Evolutionary conservation across 164 flowering plant genomes (phyloP), one percentile per base, ranked within the genome.

Genomic region (Amborella trichopoda): DNA sequence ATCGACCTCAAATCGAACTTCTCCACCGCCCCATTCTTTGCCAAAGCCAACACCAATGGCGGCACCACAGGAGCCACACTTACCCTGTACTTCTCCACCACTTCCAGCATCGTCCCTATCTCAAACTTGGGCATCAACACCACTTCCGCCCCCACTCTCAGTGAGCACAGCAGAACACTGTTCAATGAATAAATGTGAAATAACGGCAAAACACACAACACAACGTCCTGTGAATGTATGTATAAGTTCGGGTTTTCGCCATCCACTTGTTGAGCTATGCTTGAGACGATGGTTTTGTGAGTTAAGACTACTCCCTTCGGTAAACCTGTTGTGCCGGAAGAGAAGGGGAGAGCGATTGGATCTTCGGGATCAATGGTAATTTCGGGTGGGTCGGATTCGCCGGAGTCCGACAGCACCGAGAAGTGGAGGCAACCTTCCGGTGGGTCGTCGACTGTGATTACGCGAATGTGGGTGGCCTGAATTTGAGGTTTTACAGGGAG

Each of bases 291-390:
- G 61, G 78, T 71, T 61, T 62, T 68, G 59, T 86, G 96, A 0
- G 89, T 86, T 53, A 86, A 50, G 2, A 82, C 50, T 62, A 82
- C 95, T 0, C 95, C 95, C 44, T 86, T 86, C 0, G 93, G 86
- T 0, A 80, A 49, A 23, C 96, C 96, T 1, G 93, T 86, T 0
- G 96, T 86, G 6, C 96, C 96, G 0, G 96, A 86, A 1, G 96
- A 86, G 70, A 68, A 86, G 11, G 89, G 96, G 25, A 86, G 63
- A 14, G 80, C 82, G 4, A 83, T 87, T 1, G 79, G 46, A 19
- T 77, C 87, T 5, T 69, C 58, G 0, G 82, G 63, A 6, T 71
- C 53, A 32, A 74, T 62, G 0, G 48, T 22, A 8, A 60, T 70
- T 0, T 30, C 19, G 2, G 76, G 63, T 6, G 59, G 3, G 2